Base-by-base conservation (phyloP, 345 rosid species). In the Murraya paniculata region DNA sequence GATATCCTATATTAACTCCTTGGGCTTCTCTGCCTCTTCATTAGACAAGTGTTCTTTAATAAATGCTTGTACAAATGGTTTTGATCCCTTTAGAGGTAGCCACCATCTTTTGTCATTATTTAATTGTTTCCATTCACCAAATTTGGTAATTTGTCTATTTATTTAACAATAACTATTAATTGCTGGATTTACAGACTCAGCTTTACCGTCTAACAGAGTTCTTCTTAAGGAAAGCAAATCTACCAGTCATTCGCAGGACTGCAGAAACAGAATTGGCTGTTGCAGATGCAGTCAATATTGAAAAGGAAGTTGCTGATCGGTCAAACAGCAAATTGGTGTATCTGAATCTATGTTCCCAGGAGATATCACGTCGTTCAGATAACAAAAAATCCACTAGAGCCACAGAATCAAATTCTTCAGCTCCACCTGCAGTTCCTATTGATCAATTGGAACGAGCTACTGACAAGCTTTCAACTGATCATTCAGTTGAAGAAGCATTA, bases 201-300 rank as follows among this genome's bases (percentile, higher is more conserved):
- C 89, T 94, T 79, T 87, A 90, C 85, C 97, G 94, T 75, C 76
- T 96, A 86, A 78, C 99, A 22, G 99, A 96, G 82, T 88, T 83
- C 83, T 85, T 94, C 80, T 79, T 96, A 87, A 94, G 84, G 89
- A 91, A 85, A 84, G 88, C 88, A 89, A 88, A 94, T 84, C 81
- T 89, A 71, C 88, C 86, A 27, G 84, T 89, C 75, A 80, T 91
- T 74, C 77, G 90, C 82, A 89, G 95, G 84, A 89, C 88, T 74
- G 99, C 98, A 80, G 97, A 84, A 45, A 91, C 98, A 38, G 99
- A 96, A 86, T 87, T 96, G 86, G 98, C 98, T 64, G 93, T 96
- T 82, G 99, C 99, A 73, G 99, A 96, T 89, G 99, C 98, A 38
- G 79, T 90, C 78, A 96, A 96, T 78, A 91, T 94, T 35, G 99